Base-by-base conservation (phyloP, 2,329 filamentous ascomycete species). In the Plenodomus lindquistii region DNA sequence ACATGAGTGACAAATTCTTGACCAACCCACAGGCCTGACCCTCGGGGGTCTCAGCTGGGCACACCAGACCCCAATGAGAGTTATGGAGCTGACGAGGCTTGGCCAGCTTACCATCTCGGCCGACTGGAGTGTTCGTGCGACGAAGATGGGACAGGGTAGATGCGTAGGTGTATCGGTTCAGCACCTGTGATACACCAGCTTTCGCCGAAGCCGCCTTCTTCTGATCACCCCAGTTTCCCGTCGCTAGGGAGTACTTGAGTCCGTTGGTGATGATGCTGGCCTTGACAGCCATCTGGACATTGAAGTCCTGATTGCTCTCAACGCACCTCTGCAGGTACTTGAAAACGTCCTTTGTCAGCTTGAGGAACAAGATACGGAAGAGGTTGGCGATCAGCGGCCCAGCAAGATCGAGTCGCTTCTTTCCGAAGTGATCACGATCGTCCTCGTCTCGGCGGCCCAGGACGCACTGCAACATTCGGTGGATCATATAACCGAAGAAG, bases 161-260 rank as follows among this genome's bases (percentile, higher is more conserved):
- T 15, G 94, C 86, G 69, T 97, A 99, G 0, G 95, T 97, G 72
- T 97, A 99, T 71, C 94, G 85, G 78, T 97, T 99, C 66, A 99
- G 77, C 75, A 99, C 95, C 76, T 99, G 94, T 40, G 93, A 97
- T 39, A 99, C 94, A 81, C 94, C 95, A 39, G 94, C 94, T 57
- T 95, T 97, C 1, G 92, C 90, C 62, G 88, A 93, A 63, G 89
- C 89, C 17, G 94, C 92, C 79, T 97, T 99, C 82, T 97, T 99
- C 78, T 99, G 94, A 60, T 99, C 94, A 67, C 94, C 95, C 95
- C 94, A 99, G 75, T 99, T 99, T 59, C 94, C 94, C 13, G 94
- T 99, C 20, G 94, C 93, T 54, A 99, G 80, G 43, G 94, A 97
- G 75, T 99, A 99, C 71, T 97, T 96, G 59, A 99, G 77, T 41